Evolutionary conservation across 2,329 filamentous ascomycete genomes (phyloP).

Genomic region (Hypoxylon sp.): DNA sequence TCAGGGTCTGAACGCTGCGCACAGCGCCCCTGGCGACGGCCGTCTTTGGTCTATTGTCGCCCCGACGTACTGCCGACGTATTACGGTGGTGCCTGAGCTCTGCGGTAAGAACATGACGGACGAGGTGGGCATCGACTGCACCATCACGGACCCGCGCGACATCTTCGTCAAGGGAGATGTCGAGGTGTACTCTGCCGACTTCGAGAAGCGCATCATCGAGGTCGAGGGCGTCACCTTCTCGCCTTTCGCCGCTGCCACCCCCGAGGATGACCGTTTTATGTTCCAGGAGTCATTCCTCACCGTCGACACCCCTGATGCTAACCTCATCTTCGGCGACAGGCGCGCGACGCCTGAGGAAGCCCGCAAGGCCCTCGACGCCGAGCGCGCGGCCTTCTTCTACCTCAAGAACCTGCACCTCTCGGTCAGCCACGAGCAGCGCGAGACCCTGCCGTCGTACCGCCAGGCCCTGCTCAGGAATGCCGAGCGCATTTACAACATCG

Average conservation of each 20-base stretch:
- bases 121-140: background rate
- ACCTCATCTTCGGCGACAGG: background rate
- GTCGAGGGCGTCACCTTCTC: background rate
- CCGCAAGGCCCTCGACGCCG: background rate
- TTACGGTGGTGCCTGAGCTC: background rate
- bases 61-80: background rate
- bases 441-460: background rate
- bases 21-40: background rate
- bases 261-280: background rate
- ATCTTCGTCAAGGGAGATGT: background rate
- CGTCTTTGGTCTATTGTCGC: background rate
- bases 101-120: constrained; percentile 1
- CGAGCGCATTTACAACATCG: background rate
- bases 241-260: background rate
- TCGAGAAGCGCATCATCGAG: background rate
- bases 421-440: background rate
- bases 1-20: background rate
- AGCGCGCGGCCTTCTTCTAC: background rate
- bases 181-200: background rate
- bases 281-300: background rate
- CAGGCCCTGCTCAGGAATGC: background rate
- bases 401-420: background rate
- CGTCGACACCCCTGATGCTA: background rate
- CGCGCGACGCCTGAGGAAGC: background rate
- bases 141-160: background rate